Evolutionary conservation across 2,329 filamentous ascomycete genomes (phyloP).

Genomic region (Hyphodiscus sp.): DNA sequence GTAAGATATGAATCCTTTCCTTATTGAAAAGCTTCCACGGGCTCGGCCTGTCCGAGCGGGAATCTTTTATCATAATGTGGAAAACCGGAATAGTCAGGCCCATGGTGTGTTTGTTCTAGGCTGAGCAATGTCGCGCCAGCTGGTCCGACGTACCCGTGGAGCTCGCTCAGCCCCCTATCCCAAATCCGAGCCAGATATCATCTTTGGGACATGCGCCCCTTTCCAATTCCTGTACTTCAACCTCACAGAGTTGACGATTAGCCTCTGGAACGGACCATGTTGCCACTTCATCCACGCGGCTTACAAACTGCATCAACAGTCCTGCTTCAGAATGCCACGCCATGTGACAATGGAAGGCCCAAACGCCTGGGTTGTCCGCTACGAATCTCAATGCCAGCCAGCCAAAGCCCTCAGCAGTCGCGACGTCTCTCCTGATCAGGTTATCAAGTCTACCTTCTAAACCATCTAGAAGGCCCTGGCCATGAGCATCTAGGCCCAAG

Average conservation of each 20-base stretch:
- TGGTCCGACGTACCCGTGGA: background rate
- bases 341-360: slow-evolving; percentile 54
- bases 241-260: slow-evolving; percentile 40
- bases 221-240: slow-evolving; percentile 36
- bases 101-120: background rate
- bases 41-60: background rate
- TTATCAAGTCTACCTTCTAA: slow-evolving; percentile 30
- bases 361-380: slow-evolving; percentile 51
- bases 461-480: slow-evolving; percentile 29
- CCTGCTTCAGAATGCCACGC: slow-evolving; percentile 53
- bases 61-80: background rate
- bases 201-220: slow-evolving; percentile 45
- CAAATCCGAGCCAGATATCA: slow-evolving; percentile 37
- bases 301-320: slow-evolving; percentile 53
- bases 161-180: slow-evolving; percentile 13
- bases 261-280: slow-evolving; percentile 38
- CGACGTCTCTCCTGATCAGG: slow-evolving; percentile 45
- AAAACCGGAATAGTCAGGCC: background rate
- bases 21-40: background rate
- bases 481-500: slow-evolving; percentile 33
- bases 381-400: slow-evolving; percentile 49
- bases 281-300: slow-evolving; percentile 39
- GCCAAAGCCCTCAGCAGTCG: slow-evolving; percentile 46
- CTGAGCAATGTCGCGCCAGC: background rate
- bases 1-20: background rate